These are phyloP conservation scores for Noccaea bulbosa DNA, from an alignment of 345 rosid species.

Conservation along the genomic window DNA sequence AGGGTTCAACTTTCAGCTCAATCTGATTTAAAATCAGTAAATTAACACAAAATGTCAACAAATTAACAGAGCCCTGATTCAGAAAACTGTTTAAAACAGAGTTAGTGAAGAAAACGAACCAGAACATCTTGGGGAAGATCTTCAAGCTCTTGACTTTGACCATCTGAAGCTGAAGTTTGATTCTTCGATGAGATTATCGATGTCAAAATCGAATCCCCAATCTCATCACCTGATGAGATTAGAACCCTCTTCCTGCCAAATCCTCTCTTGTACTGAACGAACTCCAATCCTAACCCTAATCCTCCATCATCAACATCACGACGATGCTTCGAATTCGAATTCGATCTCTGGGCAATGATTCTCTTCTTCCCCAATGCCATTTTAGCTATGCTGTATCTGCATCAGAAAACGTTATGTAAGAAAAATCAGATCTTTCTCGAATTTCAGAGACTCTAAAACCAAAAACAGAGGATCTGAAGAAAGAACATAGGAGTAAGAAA, in stretches of 20 bases:
- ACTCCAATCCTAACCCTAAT: conserved; percentile 51
- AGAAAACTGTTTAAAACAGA: neutral
- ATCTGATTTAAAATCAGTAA: neutral
- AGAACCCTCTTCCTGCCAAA: conserved; percentile 77
- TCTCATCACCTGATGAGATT: conserved; percentile 45
- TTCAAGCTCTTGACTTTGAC: conserved; percentile 55
- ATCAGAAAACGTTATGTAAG: neutral
- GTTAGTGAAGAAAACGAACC: conserved; percentile 48
- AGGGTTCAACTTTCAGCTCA: neutral
- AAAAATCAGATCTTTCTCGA: conserved; percentile 21
- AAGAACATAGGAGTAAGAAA: neutral
- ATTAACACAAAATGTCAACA: neutral
- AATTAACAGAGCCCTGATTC: neutral
- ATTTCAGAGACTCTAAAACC: neutral
- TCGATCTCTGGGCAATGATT: conserved; percentile 46
- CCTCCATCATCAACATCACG: conserved; percentile 34
- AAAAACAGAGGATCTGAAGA: conserved; percentile 18
- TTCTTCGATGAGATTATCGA: conserved; percentile 55
- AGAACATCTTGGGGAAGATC: conserved; percentile 70
- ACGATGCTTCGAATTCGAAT: conserved; percentile 30
- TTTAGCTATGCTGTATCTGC: conserved; percentile 6
- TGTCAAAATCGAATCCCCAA: conserved; percentile 29
- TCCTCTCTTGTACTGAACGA: conserved; percentile 56
- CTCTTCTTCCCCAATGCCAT: conserved; percentile 60
- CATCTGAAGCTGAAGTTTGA: conserved; percentile 28